Evolutionary conservation across 768 basidiomycete species (phyloP).

Genomic region (Postia placenta): DNA sequence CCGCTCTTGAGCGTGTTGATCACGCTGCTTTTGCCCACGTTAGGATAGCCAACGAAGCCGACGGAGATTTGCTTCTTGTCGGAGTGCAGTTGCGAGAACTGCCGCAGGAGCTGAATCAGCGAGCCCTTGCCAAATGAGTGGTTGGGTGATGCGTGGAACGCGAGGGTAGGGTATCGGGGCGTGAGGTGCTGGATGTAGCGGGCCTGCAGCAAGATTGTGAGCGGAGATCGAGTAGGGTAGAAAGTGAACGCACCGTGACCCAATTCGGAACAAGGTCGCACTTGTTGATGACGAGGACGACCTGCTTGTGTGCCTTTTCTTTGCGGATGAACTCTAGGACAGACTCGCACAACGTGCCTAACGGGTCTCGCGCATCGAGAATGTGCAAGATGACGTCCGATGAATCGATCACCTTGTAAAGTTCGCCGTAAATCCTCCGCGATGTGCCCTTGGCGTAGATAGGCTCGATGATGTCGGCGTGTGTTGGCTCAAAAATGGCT

Average conservation of each 20-base stretch:
- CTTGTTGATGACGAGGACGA: constrained; percentile 96
- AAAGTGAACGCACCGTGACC: constrained; percentile 73
- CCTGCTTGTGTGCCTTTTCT: constrained; percentile 96
- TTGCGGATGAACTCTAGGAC: constrained; percentile 90
- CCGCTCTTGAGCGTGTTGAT: constrained; percentile 98
- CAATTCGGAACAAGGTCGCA: constrained; percentile 98
- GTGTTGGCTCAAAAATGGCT: constrained; percentile 48
- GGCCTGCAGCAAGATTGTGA: constrained; percentile 45
- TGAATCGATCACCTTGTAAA: constrained; percentile 99
- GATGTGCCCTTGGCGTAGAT: constrained; percentile 96
- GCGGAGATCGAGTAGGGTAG: background rate
- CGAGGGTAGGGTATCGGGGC: constrained; percentile 91
- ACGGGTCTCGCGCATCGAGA: constrained; percentile 90
- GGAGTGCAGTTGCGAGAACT: constrained; percentile 94
- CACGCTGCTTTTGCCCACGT: constrained; percentile 95
- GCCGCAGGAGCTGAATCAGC: constrained; percentile 92
- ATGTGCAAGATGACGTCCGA: constrained; percentile 95
- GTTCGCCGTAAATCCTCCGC: constrained; percentile 91
- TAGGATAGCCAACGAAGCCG: constrained; percentile 96
- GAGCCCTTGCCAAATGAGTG: constrained; percentile 99
- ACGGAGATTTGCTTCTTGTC: constrained; percentile 99
- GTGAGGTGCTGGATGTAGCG: constrained; percentile 95
- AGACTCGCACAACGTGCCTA: constrained; percentile 93
- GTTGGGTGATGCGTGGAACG: constrained; percentile 98
- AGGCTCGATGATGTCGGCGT: constrained; percentile 81